Evolutionary conservation across 352 stramenopile genomes (phyloP).

Genomic region (Ophiocytium majus): DNA sequence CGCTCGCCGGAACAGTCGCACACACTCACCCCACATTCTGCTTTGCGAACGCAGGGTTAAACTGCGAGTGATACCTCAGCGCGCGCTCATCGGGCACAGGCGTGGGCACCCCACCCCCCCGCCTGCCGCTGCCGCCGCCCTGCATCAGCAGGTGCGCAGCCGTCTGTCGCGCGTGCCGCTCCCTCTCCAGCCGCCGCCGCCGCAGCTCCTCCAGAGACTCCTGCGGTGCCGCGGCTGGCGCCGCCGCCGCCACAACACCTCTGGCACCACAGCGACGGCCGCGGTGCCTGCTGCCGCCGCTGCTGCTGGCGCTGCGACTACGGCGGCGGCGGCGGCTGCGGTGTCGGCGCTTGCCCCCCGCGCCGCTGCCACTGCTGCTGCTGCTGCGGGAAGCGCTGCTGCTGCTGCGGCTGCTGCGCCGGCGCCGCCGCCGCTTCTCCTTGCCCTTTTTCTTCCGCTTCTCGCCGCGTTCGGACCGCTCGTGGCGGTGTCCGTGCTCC

Average conservation of each 20-base stretch:
- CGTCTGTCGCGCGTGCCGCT: not conserved
- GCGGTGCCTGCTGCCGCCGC: not conserved
- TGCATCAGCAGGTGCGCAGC: constrained; percentile 5
- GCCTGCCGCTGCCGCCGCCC: not conserved
- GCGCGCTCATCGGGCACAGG: not conserved
- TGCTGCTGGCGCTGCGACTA: not conserved
- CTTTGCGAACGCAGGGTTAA: not conserved
- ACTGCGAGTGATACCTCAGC: constrained; percentile 12
- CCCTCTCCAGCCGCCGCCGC: not conserved
- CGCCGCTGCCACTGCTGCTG: constrained; percentile 2
- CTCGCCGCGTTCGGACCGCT: constrained; percentile 11
- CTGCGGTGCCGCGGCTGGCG: not conserved
- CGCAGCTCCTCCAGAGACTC: constrained; percentile 8
- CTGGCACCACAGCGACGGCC: not conserved
- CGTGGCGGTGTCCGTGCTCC: not conserved
- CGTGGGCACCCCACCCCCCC: not conserved
- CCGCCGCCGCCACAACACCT: not conserved
- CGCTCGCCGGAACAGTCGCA: too few relatives aligned
- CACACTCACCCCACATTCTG: not conserved
- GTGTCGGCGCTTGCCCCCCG: not conserved
- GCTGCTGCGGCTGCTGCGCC: not conserved
- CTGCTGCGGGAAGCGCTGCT: constrained; percentile 22
- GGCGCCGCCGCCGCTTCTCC: not conserved
- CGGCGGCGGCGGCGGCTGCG: not conserved
- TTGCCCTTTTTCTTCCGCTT: constrained; percentile 33